These are phyloP conservation scores for Naegleria lovaniensis DNA, from an alignment of 208 protist genomes.

Conservation along the genomic window DNA sequence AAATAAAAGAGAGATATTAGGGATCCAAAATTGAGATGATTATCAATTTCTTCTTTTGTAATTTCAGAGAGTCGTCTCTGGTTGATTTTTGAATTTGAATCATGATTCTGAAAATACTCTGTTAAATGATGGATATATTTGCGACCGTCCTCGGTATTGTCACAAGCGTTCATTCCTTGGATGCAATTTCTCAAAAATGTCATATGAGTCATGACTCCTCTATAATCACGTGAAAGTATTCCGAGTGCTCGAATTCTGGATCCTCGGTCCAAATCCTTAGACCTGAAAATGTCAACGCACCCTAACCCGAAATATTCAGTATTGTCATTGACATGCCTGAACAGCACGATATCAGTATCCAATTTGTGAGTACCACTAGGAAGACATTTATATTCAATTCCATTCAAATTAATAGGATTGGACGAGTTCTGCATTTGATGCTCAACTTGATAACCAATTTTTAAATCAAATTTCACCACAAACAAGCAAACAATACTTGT, in stretches of 20 bases:
- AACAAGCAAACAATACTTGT: not conserved
- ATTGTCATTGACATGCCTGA: not conserved
- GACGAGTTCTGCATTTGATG: not conserved
- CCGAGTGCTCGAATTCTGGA: not conserved
- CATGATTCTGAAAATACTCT: not conserved
- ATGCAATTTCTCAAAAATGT: not conserved
- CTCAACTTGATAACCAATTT: not conserved
- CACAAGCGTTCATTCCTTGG: not conserved
- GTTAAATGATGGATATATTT: not conserved
- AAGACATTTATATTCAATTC: not conserved
- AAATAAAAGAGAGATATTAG: not conserved
- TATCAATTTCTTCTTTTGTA: not conserved
- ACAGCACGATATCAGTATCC: not conserved
- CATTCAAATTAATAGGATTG: not conserved
- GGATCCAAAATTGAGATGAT: not conserved
- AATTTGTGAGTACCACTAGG: conserved; percentile 1
- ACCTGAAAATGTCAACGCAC: not conserved
- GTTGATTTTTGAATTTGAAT: not conserved
- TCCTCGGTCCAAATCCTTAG: not conserved
- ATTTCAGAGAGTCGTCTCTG: not conserved
- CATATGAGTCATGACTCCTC: not conserved
- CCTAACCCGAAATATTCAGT: not conserved
- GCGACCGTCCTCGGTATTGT: no score
- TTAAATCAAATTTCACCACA: conserved; percentile 4
- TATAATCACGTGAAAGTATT: not conserved